phyloP scores from a whole-genome alignment of 2,329 filamentous ascomycete genomes.

The Colletotrichum tofieldiae region DNA sequence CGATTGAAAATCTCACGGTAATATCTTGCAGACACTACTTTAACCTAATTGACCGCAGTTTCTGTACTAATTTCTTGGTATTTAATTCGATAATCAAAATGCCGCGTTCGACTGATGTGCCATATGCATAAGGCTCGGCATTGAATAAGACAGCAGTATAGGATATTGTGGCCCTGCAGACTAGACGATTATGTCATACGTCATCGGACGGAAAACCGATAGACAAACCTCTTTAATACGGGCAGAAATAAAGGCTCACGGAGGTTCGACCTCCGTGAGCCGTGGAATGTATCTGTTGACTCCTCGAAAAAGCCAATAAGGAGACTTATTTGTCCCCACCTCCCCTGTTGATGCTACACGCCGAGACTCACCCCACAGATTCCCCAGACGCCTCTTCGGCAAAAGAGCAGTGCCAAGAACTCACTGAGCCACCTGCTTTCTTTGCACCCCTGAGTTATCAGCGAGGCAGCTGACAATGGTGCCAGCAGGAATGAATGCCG shows the following conservation, averaged over 20 bases:
- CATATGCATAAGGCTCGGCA: neutral
- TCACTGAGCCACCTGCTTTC: neutral
- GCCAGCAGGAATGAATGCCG: too few species aligned
- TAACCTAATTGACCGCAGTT: too few species aligned
- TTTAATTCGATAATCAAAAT: neutral
- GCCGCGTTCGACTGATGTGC: neutral
- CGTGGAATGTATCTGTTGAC: neutral
- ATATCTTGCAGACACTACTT: neutral
- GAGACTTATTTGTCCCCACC: slow-evolving; percentile 10
- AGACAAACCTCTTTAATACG: neutral
- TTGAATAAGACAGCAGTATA: neutral
- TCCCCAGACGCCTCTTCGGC: slow-evolving; percentile 31
- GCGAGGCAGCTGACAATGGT: neutral
- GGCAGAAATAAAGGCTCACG: slow-evolving; percentile 1
- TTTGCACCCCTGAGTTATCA: neutral
- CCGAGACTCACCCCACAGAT: slow-evolving; percentile 36
- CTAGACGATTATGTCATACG: neutral
- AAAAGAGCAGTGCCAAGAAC: slow-evolving; percentile 25
- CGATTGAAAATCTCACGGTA: too few species aligned
- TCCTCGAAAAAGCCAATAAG: slow-evolving; percentile 1
- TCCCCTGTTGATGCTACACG: slow-evolving; percentile 7
- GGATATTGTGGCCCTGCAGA: neutral
- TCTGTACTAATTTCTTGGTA: neutral
- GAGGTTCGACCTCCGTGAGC: slow-evolving; percentile 25
- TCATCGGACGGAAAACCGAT: neutral